Conservation (phyloP, 495 filamentous ascomycete species). For the Penicillium nucicola region DNA sequence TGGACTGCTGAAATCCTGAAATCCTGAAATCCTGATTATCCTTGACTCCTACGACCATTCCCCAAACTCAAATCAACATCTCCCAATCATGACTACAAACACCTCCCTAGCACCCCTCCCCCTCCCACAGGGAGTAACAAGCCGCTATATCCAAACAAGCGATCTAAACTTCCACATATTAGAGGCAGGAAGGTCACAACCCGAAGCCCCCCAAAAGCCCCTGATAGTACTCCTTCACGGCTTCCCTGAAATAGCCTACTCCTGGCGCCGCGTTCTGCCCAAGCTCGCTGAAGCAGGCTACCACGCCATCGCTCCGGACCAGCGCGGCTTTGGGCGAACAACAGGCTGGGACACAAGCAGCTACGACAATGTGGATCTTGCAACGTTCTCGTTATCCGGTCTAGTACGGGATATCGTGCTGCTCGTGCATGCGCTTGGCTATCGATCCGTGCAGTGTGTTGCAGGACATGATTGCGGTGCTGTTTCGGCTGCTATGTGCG, state of each 20-base stretch:
- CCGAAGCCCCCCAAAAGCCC: slow-evolving; percentile 37
- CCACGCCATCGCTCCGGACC: slow-evolving; percentile 63
- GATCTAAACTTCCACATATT: slow-evolving; percentile 60
- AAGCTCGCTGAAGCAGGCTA: slow-evolving; percentile 54
- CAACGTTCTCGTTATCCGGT: slow-evolving; percentile 54
- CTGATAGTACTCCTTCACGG: slow-evolving; percentile 64
- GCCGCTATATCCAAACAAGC: slow-evolving; percentile 47
- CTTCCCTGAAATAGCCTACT: slow-evolving; percentile 66
- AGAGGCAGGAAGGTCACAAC: slow-evolving; percentile 40
- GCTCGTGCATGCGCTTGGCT: slow-evolving; percentile 59
- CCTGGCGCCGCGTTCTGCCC: slow-evolving; percentile 63
- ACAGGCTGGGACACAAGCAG: slow-evolving; percentile 54
- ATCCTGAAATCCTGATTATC: too few relatives aligned
- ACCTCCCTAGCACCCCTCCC: slow-evolving; percentile 39
- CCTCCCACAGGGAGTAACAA: slow-evolving; percentile 49
- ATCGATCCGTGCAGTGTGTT: slow-evolving; percentile 54
- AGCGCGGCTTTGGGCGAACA: slow-evolving; percentile 67
- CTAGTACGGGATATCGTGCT: slow-evolving; percentile 61
- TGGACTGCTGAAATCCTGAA: too few relatives aligned
- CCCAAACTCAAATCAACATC: neutral
- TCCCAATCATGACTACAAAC: slow-evolving; percentile 4
- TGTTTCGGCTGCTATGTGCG: slow-evolving; percentile 56
- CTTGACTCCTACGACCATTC: too few relatives aligned
- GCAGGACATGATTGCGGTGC: slow-evolving; percentile 68
- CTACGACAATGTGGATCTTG: slow-evolving; percentile 52